phyloP scores from a whole-genome alignment of 345 rosid genomes.

The Pistacia atlantica region DNA sequence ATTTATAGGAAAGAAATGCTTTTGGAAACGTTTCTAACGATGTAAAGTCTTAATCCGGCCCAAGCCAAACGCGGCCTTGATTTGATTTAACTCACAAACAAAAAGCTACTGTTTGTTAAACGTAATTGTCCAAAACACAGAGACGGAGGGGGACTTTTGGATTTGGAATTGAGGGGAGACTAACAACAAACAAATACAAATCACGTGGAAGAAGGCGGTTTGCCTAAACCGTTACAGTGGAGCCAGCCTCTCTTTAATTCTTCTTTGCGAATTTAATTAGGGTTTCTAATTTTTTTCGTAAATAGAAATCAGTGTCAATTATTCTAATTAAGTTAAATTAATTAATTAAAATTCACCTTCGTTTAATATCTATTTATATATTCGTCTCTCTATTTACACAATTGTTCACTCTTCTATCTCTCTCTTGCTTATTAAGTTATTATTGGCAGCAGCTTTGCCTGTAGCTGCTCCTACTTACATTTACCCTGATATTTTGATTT shows the following conservation, averaged over 20 bases:
- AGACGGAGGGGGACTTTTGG: constrained; percentile 37
- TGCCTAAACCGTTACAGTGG: constrained; percentile 43
- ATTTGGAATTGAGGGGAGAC: constrained; percentile 23
- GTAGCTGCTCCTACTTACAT: constrained; percentile 1
- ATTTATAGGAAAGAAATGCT: neutral
- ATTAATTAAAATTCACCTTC: neutral
- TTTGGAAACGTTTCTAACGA: neutral
- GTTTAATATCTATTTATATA: neutral
- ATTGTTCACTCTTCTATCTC: constrained; percentile 6
- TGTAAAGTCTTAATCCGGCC: no score
- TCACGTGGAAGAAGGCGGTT: constrained; percentile 48
- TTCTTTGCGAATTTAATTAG: constrained; percentile 11
- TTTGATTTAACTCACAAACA: no score
- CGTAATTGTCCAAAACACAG: neutral
- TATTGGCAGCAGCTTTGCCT: constrained; percentile 20
- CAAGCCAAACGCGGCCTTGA: no score
- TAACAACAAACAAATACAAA: constrained; percentile 25
- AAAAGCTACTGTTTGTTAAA: no score
- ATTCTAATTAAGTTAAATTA: neutral
- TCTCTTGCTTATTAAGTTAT: neutral
- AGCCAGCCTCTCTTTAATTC: constrained; percentile 21
- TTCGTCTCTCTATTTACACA: neutral
- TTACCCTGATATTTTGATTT: constrained; percentile 7
- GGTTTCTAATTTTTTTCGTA: constrained; percentile 17
- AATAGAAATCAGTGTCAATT: neutral